phyloP scores from a whole-genome alignment of 2,329 filamentous ascomycete species.

The Penicillium hordei region DNA sequence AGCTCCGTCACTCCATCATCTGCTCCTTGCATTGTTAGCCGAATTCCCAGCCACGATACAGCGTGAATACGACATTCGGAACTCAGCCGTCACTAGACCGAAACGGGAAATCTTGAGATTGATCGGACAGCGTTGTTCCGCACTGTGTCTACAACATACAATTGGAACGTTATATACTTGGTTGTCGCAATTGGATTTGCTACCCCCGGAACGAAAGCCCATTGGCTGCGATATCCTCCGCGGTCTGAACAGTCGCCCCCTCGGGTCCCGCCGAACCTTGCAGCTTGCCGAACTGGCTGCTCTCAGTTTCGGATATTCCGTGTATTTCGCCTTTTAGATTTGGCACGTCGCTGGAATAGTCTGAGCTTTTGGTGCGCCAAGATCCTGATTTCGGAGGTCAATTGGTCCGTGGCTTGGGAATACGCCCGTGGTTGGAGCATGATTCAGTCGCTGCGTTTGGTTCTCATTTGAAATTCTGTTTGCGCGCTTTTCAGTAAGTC shows the following conservation, averaged over 20 bases:
- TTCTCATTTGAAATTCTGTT: slow-evolving; percentile 25
- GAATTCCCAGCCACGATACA: background rate
- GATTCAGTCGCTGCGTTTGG: slow-evolving; percentile 28
- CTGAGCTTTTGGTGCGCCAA: background rate
- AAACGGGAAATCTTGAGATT: slow-evolving; percentile 12
- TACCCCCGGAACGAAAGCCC: background rate
- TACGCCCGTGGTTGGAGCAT: slow-evolving; percentile 33
- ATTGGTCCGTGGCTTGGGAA: slow-evolving; percentile 6
- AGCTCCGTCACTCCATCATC: slow-evolving; percentile 18
- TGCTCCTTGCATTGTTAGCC: slow-evolving; percentile 29
- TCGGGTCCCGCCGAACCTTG: background rate
- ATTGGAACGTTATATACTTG: background rate
- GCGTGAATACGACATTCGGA: background rate
- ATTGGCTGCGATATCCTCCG: background rate
- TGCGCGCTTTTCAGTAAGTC: slow-evolving; percentile 35
- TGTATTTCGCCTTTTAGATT: background rate
- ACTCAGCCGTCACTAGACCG: slow-evolving; percentile 1
- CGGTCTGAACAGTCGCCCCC: background rate
- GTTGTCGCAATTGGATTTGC: background rate
- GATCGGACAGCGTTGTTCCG: slow-evolving; percentile 4
- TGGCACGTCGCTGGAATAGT: background rate
- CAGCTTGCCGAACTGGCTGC: background rate
- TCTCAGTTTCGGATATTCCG: background rate
- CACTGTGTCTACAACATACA: background rate
- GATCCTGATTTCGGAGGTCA: background rate